Percentiles rank a stretch among this genome's conserved stretches.
Evolutionary conservation across 2,329 filamentous ascomycete species (phyloP).

Genomic region (Diatrype stigma): DNA sequence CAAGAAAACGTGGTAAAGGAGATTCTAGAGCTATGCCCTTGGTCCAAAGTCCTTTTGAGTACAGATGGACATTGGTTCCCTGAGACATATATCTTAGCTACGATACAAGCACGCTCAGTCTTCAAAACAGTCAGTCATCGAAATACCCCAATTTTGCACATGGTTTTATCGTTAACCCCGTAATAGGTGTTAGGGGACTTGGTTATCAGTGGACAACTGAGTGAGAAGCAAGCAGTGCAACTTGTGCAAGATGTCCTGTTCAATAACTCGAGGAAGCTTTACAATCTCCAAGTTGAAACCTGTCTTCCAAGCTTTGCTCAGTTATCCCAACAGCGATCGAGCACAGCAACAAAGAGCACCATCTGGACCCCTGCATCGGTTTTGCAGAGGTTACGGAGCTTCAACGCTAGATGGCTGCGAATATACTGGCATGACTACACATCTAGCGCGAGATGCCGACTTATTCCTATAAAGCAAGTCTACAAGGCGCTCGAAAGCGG

Average conservation of each 20-base stretch:
- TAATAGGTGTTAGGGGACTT: slow-evolving; percentile 58
- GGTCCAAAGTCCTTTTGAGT: slow-evolving; percentile 73
- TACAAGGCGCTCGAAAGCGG: slow-evolving; percentile 42
- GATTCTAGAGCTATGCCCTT: slow-evolving; percentile 70
- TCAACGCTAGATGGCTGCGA: slow-evolving; percentile 61
- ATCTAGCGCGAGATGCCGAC: slow-evolving; percentile 60
- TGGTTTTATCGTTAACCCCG: neutral
- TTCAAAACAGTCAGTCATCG: slow-evolving; percentile 55
- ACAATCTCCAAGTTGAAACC: slow-evolving; percentile 53
- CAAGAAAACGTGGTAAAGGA: slow-evolving; percentile 68
- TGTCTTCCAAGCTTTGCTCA: slow-evolving; percentile 21
- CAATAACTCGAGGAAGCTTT: slow-evolving; percentile 72
- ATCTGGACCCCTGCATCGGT: slow-evolving; percentile 26
- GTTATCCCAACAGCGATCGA: slow-evolving; percentile 9
- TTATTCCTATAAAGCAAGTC: slow-evolving; percentile 61
- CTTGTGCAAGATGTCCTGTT: slow-evolving; percentile 68
- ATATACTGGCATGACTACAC: slow-evolving; percentile 78
- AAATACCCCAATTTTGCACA: neutral
- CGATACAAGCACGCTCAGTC: slow-evolving; percentile 66
- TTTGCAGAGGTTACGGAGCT: slow-evolving; percentile 20
- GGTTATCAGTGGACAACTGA: slow-evolving; percentile 59
- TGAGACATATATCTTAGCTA: slow-evolving; percentile 71
- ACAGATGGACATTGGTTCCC: slow-evolving; percentile 78
- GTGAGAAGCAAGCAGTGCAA: slow-evolving; percentile 55
- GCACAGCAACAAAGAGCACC: slow-evolving; percentile 25